Conservation (phyloP, 192 early-diverging fungal genomes). For the Pilobolus umbonatus region DNA sequence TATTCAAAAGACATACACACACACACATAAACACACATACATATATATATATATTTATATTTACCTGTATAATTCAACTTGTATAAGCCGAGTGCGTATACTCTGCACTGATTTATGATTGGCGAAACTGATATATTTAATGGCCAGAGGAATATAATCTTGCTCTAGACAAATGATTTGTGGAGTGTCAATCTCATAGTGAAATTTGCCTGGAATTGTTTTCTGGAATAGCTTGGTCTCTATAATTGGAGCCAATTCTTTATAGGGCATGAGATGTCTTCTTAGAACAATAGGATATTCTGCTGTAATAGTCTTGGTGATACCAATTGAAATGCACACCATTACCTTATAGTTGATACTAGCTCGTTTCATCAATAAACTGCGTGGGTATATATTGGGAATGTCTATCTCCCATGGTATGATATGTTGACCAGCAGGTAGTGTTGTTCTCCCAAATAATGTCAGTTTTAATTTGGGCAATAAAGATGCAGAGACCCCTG, state of each 20-base stretch:
- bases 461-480: slow-evolving; percentile 24
- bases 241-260: slow-evolving; percentile 19
- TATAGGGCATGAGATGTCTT: slow-evolving; percentile 18
- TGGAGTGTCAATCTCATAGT: slow-evolving; percentile 29
- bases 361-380: slow-evolving; percentile 16
- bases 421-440: slow-evolving; percentile 19
- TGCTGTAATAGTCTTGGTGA: slow-evolving; percentile 22
- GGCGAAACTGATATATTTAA: slow-evolving; percentile 25
- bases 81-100: slow-evolving; percentile 26
- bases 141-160: slow-evolving; percentile 12
- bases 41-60: neutral
- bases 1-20: neutral
- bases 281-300: slow-evolving; percentile 21
- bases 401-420: slow-evolving; percentile 32
- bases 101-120: slow-evolving; percentile 24
- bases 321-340: slow-evolving; percentile 16
- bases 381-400: slow-evolving; percentile 23
- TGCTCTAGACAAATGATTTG: slow-evolving; percentile 24
- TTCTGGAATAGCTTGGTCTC: slow-evolving; percentile 23
- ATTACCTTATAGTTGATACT: slow-evolving; percentile 17
- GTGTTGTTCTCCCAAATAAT: slow-evolving; percentile 11
- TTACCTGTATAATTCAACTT: slow-evolving; percentile 31
- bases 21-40: neutral
- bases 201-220: slow-evolving; percentile 33
- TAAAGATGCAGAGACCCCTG: neutral